These are phyloP conservation scores for Paxillus rubicundulus DNA, from an alignment of 768 basidiomycete species.

Conservation along the genomic window DNA sequence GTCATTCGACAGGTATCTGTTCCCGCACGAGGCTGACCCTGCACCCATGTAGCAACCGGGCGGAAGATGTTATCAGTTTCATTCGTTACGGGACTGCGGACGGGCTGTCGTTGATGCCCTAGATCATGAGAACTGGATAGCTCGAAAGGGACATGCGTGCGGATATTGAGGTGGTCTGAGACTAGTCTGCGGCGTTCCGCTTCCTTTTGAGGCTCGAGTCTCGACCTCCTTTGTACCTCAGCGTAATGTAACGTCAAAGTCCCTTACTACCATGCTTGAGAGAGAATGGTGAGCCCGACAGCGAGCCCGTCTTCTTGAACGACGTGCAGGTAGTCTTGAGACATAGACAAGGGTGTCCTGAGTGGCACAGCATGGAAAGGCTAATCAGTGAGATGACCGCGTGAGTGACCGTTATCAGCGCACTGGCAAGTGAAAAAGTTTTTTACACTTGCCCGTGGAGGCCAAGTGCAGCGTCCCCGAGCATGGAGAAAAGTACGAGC, in stretches of 20 bases:
- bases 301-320: neutral
- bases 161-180: neutral
- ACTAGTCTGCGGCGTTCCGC: conserved; percentile 23
- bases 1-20: conserved; percentile 22
- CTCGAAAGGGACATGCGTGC: too few species aligned
- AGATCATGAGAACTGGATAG: conserved; percentile 13
- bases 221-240: conserved; percentile 15
- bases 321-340: neutral
- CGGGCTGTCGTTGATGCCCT: conserved; percentile 53
- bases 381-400: conserved; percentile 17
- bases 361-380: conserved; percentile 19
- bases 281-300: neutral
- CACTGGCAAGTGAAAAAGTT: conserved; percentile 19
- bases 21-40: conserved; percentile 20
- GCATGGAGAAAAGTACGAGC: conserved; percentile 12
- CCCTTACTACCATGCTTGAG: neutral
- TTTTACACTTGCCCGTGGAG: conserved; percentile 12
- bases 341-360: neutral
- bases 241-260: neutral
- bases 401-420: conserved; percentile 4
- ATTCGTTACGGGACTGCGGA: conserved; percentile 55
- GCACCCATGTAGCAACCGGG: conserved; percentile 34
- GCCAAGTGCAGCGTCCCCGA: conserved; percentile 22
- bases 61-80: conserved; percentile 54
- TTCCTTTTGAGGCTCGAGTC: conserved; percentile 6